Conservation (phyloP, 345 rosid genomes). For the Raphanus sativus region DNA sequence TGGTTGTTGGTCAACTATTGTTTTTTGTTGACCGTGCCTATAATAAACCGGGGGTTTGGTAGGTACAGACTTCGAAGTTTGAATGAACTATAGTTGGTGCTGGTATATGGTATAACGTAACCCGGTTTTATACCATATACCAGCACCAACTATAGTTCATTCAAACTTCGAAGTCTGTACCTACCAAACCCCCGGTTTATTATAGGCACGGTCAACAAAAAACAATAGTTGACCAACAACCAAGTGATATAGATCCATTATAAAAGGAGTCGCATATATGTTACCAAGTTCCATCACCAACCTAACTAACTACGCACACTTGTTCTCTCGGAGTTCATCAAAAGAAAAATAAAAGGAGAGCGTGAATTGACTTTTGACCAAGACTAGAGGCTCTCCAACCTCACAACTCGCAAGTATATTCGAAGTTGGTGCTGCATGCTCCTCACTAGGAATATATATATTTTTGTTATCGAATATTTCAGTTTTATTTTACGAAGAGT, state of each 20-base stretch:
- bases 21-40: constrained; percentile 23
- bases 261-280: constrained; percentile 14
- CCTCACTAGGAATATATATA: not conserved
- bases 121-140: constrained; percentile 11
- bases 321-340: not conserved
- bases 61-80: not conserved
- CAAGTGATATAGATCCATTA: not conserved
- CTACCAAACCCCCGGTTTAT: constrained; percentile 22
- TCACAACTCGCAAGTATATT: constrained; percentile 2
- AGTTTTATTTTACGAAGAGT: not conserved
- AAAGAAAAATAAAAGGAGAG: not conserved
- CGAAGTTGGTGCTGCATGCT: constrained; percentile 16
- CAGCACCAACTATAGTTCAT: not conserved
- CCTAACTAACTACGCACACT: constrained; percentile 8
- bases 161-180: not conserved
- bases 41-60: constrained; percentile 22
- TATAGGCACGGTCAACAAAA: constrained; percentile 24
- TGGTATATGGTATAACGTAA: constrained; percentile 1
- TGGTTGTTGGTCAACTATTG: constrained; percentile 26
- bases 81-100: not conserved
- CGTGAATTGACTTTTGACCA: constrained; percentile 26
- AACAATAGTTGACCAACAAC: constrained; percentile 26
- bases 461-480: not conserved
- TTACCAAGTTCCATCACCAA: constrained; percentile 35
- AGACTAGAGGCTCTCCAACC: not conserved